These are phyloP conservation scores for Oldenlandia corymbosa DNA, from an alignment of 257 asterid genomes.

Conservation along the genomic window DNA sequence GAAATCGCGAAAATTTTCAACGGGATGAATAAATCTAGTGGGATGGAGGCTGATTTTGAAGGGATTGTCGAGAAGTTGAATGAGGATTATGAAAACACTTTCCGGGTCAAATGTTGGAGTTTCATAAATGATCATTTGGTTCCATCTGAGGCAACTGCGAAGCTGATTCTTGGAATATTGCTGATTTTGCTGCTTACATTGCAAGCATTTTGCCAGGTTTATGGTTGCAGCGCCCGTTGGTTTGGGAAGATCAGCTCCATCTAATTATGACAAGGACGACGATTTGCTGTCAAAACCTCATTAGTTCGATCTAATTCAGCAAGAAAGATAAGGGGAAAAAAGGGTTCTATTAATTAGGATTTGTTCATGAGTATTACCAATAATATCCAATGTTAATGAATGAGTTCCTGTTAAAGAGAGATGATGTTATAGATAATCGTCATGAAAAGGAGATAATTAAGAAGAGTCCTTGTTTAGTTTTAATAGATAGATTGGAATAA, in stretches of 20 bases:
- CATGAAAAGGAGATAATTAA: no score
- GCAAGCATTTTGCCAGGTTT: conserved; percentile 1
- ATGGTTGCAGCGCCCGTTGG: background rate
- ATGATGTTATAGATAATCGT: no score
- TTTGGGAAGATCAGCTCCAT: background rate
- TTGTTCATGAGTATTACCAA: no score
- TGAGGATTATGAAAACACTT: background rate
- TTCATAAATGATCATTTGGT: background rate
- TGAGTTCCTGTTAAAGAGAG: no score
- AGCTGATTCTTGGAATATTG: background rate
- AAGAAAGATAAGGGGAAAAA: no score
- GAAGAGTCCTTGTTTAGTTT: no score
- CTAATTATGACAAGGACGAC: no score
- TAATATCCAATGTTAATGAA: no score
- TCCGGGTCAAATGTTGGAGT: background rate
- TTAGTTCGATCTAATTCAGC: no score
- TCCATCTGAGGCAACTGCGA: background rate
- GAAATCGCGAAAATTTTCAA: conserved; percentile 17
- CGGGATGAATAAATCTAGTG: conserved; percentile 10
- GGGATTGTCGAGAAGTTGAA: background rate
- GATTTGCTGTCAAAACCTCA: no score
- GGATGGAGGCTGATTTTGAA: background rate
- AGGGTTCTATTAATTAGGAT: no score
- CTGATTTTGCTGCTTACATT: background rate
- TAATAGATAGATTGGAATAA: no score